phyloP scores from a whole-genome alignment of 148 eudicot species.

The Cornus suecica region DNA sequence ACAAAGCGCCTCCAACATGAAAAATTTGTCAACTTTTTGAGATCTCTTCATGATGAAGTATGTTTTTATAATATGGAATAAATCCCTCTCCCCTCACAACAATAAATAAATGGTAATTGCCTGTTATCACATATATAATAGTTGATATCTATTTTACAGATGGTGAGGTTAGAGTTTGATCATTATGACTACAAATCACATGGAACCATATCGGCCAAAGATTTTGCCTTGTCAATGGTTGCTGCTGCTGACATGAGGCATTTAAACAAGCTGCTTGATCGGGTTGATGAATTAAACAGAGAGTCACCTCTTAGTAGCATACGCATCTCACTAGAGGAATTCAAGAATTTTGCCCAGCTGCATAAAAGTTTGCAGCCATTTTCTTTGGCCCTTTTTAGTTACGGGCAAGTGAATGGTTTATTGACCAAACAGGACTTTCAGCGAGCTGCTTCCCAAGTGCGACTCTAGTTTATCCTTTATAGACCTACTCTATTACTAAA shows the following conservation, averaged over 20 bases:
- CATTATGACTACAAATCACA: conserved; percentile 56
- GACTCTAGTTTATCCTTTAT: conserved; percentile 10
- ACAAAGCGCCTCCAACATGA: conserved; percentile 48
- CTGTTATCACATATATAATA: background rate
- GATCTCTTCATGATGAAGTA: conserved; percentile 76
- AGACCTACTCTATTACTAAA: background rate
- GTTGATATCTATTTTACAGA: conserved; percentile 29
- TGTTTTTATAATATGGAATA: background rate
- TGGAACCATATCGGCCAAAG: conserved; percentile 63
- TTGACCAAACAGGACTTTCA: conserved; percentile 58
- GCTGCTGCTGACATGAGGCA: conserved; percentile 66
- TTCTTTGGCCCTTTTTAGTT: conserved; percentile 56
- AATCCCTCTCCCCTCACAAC: background rate
- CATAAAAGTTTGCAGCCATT: conserved; percentile 52
- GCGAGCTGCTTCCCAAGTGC: conserved; percentile 70
- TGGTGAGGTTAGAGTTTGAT: conserved; percentile 55
- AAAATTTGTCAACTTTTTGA: conserved; percentile 66
- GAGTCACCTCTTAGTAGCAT: conserved; percentile 33
- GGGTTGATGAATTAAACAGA: conserved; percentile 54
- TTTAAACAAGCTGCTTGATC: conserved; percentile 52
- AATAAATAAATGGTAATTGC: background rate
- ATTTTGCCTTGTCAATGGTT: conserved; percentile 73
- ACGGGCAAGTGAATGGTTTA: conserved; percentile 47
- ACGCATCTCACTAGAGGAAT: conserved; percentile 50
- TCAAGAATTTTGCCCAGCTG: conserved; percentile 54